Evolutionary conservation across 1,139 yeast species (phyloP).

Genomic region (Sugiyamaella xylanicola): DNA sequence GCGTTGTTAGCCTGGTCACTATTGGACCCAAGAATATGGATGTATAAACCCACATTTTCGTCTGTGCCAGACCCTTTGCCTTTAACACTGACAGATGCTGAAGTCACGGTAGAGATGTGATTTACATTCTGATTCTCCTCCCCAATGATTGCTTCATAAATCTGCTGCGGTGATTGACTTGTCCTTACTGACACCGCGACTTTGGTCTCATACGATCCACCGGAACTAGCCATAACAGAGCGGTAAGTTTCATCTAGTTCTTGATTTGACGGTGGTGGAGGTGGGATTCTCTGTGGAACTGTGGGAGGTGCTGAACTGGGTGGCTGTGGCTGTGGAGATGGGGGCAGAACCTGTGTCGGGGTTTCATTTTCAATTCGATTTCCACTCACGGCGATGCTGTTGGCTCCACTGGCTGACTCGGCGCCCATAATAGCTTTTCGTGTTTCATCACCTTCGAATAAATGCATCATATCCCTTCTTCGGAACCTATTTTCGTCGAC

Average conservation of each 20-base stretch:
- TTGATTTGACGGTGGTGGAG: constrained; percentile 4
- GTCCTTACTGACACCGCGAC: constrained; percentile 35
- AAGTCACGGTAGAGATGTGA: constrained; percentile 44
- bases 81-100: constrained; percentile 42
- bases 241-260: constrained; percentile 5
- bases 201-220: constrained; percentile 36
- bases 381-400: constrained; percentile 4
- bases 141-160: constrained; percentile 44
- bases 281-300: constrained; percentile 8
- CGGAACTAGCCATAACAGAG: not conserved
- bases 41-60: constrained; percentile 41
- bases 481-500: constrained; percentile 41
- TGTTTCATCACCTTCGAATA: constrained; percentile 5
- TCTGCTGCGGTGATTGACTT: constrained; percentile 30
- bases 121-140: constrained; percentile 45
- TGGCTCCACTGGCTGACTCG: constrained; percentile 8
- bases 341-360: not conserved
- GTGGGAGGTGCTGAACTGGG: not conserved
- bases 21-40: constrained; percentile 40
- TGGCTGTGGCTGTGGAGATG: not conserved
- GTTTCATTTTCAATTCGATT: not conserved
- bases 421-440: constrained; percentile 13
- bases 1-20: constrained; percentile 38
- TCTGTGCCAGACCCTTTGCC: constrained; percentile 45
- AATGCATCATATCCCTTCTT: constrained; percentile 24